Percentiles rank a stretch among this genome's conserved stretches.
Conservation (phyloP, 1,284 basidiomycete species). For the Ceratobasidium sp. region DNA sequence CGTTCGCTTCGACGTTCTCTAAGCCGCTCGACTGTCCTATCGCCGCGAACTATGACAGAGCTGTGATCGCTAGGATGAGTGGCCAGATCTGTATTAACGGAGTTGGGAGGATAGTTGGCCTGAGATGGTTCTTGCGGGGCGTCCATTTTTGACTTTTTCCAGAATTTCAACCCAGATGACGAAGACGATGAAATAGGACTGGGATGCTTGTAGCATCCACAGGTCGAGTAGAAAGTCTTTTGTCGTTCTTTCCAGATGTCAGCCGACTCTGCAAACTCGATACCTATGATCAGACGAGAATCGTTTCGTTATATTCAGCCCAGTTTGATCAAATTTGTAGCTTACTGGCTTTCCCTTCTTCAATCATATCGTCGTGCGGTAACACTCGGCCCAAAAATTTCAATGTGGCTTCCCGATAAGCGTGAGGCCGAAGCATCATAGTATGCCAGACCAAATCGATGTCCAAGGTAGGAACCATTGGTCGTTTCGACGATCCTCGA, state of each 20-base stretch:
- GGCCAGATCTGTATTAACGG: not conserved
- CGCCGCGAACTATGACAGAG: not conserved
- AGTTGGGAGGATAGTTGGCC: constrained; percentile 2
- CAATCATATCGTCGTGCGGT: constrained; percentile 2
- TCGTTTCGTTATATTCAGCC: not conserved
- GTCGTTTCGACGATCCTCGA: constrained; percentile 2
- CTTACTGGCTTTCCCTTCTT: not conserved
- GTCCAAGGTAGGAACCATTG: constrained; percentile 2
- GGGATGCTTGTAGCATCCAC: not conserved
- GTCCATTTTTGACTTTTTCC: not conserved
- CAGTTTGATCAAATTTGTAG: no score
- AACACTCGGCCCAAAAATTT: constrained; percentile 4
- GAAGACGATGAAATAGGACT: not conserved
- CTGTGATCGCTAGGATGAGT: constrained; percentile 7
- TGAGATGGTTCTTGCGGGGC: no score
- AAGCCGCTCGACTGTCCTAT: not conserved
- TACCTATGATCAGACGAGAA: no score
- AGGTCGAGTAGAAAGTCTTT: not conserved
- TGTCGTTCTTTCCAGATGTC: constrained; percentile 12
- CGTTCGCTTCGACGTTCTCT: not conserved
- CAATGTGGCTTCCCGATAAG: not conserved
- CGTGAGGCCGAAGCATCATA: constrained; percentile 5
- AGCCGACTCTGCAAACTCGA: no score
- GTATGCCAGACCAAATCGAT: constrained; percentile 10
- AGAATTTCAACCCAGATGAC: not conserved